Base-by-base conservation (phyloP, 1,284 basidiomycete species). In the Ustilago crameri region DNA sequence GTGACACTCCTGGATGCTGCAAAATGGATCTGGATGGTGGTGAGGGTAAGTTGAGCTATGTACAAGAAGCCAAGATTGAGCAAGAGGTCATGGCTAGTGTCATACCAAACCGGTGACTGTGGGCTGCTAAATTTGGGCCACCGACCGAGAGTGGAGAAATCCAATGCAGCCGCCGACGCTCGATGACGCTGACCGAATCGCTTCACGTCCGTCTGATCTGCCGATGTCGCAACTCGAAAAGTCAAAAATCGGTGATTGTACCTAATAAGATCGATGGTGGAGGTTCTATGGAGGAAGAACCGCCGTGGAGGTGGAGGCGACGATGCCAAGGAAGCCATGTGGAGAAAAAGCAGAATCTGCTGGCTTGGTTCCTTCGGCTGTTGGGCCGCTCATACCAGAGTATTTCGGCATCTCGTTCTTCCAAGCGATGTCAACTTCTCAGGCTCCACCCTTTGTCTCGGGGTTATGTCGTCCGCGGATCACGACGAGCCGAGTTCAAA, bases 131-230 rank as follows among this genome's bases (percentile, higher is more conserved):
- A 46, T 58, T 51, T 58, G 56, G 56, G 48, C 34, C 18, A 48
- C 9, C 15, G 18, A 7, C 5, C 18, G 12, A 41, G 45, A 48
- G 52, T 35, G 53, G 37, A 35, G 45, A 45, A 55, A 35, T 44
- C n/a, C 42, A 23, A 7, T 23, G 47, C 41, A 12, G 37, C 47
- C 17, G 18, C 38, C 41, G 49, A 30, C 56, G 49, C 56, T 51
- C 48, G 48, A 58, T 58, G 56, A 58, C 49, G 56, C 56, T 51
- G 56, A 58, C 56, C 48, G 48, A 51, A 46, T 58, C 56, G 43
- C 18, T 4, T 17, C 15, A 17, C 20, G 9, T 14, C 30, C 26
- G 37, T 22, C 1, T 10, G 27, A 57, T 57, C 54, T 37, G 12
- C 23, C 46, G 47, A 56, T 49, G 9, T 18, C 23, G n/a, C n/a